Evolutionary conservation across 2,329 filamentous ascomycete species (phyloP).

Genomic region (Colletotrichum sp.): DNA sequence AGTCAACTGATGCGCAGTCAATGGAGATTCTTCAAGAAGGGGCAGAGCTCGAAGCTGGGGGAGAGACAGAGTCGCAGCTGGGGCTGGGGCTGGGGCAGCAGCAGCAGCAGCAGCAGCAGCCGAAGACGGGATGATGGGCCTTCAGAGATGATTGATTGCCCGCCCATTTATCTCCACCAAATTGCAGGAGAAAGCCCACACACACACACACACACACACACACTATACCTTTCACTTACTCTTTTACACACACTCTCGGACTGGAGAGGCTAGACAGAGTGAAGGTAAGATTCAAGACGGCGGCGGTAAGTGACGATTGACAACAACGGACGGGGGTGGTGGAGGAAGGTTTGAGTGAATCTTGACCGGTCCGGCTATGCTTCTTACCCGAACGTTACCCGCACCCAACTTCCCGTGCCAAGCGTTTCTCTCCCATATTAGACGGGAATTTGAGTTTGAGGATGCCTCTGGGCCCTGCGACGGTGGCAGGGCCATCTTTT

Average conservation of each 20-base stretch:
- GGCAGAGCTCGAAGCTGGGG: no score
- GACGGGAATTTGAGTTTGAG: neutral
- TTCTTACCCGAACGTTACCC: neutral
- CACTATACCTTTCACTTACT: neutral
- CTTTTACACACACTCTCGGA: neutral
- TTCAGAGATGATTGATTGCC: no score
- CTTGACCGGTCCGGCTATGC: neutral
- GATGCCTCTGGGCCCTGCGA: neutral
- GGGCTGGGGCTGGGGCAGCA: no score
- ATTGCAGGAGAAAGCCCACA: neutral
- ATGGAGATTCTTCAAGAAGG: no score
- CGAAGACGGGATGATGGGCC: neutral
- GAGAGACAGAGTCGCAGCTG: no score
- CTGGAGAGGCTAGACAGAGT: neutral
- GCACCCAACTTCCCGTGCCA: neutral
- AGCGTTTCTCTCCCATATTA: neutral
- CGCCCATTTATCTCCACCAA: neutral
- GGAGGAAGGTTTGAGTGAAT: no score
- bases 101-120: no score
- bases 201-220: neutral
- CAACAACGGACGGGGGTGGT: no score
- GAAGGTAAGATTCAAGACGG: no score
- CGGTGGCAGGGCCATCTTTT: neutral
- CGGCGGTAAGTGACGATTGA: no score
- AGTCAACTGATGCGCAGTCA: neutral